Evolutionary conservation across 1,284 basidiomycete genomes (phyloP).

Genomic region (Leccinum fuscescens): DNA sequence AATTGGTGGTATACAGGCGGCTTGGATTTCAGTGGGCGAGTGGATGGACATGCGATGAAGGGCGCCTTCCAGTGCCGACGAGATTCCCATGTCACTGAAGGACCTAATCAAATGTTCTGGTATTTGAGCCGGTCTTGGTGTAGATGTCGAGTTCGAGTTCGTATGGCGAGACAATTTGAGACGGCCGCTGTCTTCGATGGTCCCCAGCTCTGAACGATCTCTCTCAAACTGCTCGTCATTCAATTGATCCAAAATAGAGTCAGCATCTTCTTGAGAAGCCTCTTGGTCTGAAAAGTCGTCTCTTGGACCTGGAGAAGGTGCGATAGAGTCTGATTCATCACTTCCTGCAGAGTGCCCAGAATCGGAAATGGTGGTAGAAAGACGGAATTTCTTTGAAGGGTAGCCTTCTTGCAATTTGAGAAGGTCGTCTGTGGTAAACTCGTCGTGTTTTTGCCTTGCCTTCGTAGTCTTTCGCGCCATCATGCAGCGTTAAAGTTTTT

Average conservation of each 20-base stretch:
- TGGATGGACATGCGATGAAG: conserved; percentile 84
- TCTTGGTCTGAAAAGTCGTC: conserved; percentile 13
- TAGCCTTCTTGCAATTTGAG: conserved; percentile 31
- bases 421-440: conserved; percentile 35
- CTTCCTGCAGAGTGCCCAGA: neutral
- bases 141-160: neutral
- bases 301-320: conserved; percentile 2
- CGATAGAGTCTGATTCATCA: conserved; percentile 5
- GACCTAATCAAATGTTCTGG: conserved; percentile 24
- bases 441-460: conserved; percentile 32
- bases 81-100: conserved; percentile 77
- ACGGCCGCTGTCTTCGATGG: conserved; percentile 16
- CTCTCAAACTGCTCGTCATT: neutral
- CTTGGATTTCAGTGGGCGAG: conserved; percentile 87
- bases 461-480: conserved; percentile 2
- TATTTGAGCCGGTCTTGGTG: neutral
- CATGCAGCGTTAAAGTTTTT: neutral
- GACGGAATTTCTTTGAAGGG: conserved; percentile 24
- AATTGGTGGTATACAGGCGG: conserved; percentile 86
- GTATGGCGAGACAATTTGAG: conserved; percentile 12
- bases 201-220: neutral
- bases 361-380: conserved; percentile 1
- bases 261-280: neutral
- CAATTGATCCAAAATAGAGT: neutral
- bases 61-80: conserved; percentile 65